These are phyloP conservation scores for Aaosphaeria arxii DNA, from an alignment of 2,329 filamentous ascomycete species.

Conservation along the genomic window DNA sequence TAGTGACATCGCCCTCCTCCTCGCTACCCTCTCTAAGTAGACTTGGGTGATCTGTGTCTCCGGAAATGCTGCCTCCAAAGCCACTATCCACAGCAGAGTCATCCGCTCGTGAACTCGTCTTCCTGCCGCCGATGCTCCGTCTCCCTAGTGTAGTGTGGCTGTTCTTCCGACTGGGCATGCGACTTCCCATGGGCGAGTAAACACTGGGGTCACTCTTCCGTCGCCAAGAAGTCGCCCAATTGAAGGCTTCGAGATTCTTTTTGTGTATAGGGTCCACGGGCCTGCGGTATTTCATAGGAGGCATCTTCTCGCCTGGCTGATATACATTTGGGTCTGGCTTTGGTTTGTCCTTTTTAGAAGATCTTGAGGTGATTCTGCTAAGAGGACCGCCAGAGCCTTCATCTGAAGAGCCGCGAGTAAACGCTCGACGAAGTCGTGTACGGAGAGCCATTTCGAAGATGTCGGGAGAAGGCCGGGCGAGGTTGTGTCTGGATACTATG, in stretches of 20 bases:
- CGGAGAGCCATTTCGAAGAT: slow-evolving; percentile 43
- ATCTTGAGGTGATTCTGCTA: slow-evolving; percentile 17
- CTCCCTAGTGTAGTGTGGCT: slow-evolving; percentile 27
- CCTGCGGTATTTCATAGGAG: slow-evolving; percentile 48
- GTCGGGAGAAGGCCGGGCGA: neutral
- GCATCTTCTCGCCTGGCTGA: slow-evolving; percentile 52
- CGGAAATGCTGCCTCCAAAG: slow-evolving; percentile 31
- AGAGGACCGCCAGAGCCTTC: slow-evolving; percentile 12
- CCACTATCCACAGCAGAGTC: slow-evolving; percentile 38
- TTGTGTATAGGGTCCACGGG: slow-evolving; percentile 51
- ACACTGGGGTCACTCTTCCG: slow-evolving; percentile 43
- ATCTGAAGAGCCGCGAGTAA: slow-evolving; percentile 34
- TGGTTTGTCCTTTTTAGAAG: slow-evolving; percentile 17
- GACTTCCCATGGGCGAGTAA: slow-evolving; percentile 50
- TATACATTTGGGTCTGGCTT: slow-evolving; percentile 46
- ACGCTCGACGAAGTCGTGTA: slow-evolving; percentile 44
- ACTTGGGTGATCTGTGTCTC: slow-evolving; percentile 21
- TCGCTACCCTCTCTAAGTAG: slow-evolving; percentile 43
- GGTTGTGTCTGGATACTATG: neutral
- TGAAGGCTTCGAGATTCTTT: slow-evolving; percentile 48
- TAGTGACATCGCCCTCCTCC: slow-evolving; percentile 44
- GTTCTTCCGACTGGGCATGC: slow-evolving; percentile 41
- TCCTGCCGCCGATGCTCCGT: slow-evolving; percentile 28
- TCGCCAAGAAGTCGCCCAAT: slow-evolving; percentile 46
- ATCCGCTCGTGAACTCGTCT: slow-evolving; percentile 34